These are phyloP conservation scores for Rhodotorula paludigena DNA, from an alignment of 768 basidiomycete species.

Conservation along the genomic window DNA sequence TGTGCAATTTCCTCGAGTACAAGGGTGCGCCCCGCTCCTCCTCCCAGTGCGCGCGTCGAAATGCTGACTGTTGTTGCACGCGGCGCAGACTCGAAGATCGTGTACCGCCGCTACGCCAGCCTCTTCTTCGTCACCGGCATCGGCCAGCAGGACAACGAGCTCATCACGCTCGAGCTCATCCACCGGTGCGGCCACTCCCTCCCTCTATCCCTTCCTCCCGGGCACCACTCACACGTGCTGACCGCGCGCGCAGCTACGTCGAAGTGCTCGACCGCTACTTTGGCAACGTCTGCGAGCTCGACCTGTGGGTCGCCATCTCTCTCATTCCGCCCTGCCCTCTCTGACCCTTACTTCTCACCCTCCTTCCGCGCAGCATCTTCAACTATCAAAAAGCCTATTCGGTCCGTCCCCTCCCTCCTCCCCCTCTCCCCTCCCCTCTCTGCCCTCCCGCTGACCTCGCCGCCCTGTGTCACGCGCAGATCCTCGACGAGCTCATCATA, in stretches of 20 bases:
- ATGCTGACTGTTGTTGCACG: background rate
- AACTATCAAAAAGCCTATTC: conserved; percentile 96
- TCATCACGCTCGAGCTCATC: conserved; percentile 83
- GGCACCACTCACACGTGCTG: too few species aligned
- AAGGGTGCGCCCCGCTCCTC: conserved; percentile 60
- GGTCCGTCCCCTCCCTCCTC: conserved; percentile 47
- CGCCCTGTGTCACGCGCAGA: too few species aligned
- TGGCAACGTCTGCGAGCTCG: conserved; percentile 82
- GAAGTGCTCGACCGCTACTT: conserved; percentile 80
- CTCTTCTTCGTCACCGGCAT: conserved; percentile 92
- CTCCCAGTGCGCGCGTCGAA: too few species aligned
- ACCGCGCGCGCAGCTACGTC: conserved; percentile 33
- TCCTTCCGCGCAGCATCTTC: conserved; percentile 64
- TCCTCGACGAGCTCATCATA: conserved; percentile 87
- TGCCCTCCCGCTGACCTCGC: too few species aligned
- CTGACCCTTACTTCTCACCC: background rate
- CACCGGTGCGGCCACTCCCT: conserved; percentile 67
- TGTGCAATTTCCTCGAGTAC: conserved; percentile 97
- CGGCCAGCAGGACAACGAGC: conserved; percentile 77
- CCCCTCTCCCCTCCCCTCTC: too few species aligned
- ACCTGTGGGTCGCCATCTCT: conserved; percentile 58
- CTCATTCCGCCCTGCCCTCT: background rate
- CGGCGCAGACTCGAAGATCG: conserved; percentile 67
- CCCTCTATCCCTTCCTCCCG: background rate
- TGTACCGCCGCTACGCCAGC: conserved; percentile 91